Evolutionary conservation across 2,329 filamentous ascomycete species (phyloP).

Genomic region (Aureobasidium sp.): DNA sequence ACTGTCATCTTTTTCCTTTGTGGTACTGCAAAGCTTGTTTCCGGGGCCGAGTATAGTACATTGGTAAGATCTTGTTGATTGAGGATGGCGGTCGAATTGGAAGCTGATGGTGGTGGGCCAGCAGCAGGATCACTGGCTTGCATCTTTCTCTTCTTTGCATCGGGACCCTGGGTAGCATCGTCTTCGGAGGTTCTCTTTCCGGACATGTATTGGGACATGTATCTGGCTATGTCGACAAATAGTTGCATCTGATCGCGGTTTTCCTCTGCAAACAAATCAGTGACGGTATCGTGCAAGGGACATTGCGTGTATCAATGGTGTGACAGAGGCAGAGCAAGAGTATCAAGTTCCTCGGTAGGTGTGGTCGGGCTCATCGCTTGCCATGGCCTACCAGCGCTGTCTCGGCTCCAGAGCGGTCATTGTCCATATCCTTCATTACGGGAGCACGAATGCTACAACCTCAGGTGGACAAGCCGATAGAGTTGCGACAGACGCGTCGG

Average conservation of each 20-base stretch:
- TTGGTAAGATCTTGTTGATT: slow-evolving; percentile 21
- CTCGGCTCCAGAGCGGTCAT: neutral
- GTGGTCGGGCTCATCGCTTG: neutral
- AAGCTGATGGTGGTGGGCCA: neutral
- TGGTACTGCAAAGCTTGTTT: slow-evolving; percentile 54
- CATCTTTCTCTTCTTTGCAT: slow-evolving; percentile 10
- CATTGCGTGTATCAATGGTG: neutral
- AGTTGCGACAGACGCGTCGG: neutral
- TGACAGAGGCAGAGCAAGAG: neutral
- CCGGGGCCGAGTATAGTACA: slow-evolving; percentile 24
- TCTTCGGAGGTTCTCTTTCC: slow-evolving; percentile 4
- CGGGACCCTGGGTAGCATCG: neutral
- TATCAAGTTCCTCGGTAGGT: neutral
- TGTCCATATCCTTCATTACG: neutral
- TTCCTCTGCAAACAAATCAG: slow-evolving; percentile 7
- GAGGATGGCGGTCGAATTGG: neutral
- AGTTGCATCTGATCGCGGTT: slow-evolving; percentile 23
- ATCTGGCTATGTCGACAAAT: slow-evolving; percentile 42
- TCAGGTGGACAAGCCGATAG: neutral
- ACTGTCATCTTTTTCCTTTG: slow-evolving; percentile 56
- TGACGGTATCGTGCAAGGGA: neutral
- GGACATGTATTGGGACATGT: slow-evolving; percentile 26
- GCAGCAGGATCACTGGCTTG: neutral
- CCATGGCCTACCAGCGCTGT: neutral
- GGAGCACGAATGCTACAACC: neutral